Percentiles rank a stretch among this genome's conserved stretches.
These are phyloP conservation scores for Penstemon newberryi DNA, from an alignment of 257 asterid species.

Conservation along the genomic window DNA sequence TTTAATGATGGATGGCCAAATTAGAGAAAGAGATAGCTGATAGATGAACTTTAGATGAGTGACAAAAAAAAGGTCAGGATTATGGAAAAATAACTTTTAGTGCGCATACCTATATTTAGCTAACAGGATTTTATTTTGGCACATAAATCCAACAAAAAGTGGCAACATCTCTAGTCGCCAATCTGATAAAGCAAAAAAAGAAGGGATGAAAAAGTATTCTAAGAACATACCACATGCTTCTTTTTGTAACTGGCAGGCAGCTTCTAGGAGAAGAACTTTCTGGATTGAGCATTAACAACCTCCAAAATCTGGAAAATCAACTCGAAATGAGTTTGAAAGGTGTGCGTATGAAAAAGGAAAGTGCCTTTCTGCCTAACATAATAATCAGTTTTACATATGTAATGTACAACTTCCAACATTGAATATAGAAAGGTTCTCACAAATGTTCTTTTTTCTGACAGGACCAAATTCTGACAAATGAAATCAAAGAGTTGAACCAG, in stretches of 20 bases:
- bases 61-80: too few relatives aligned
- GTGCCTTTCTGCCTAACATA: neutral
- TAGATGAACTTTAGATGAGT: too few relatives aligned
- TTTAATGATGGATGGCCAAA: neutral
- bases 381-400: neutral
- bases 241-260: slow-evolving; percentile 45
- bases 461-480: slow-evolving; percentile 53
- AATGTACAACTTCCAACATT: neutral
- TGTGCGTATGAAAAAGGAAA: slow-evolving; percentile 55
- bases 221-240: slow-evolving; percentile 9
- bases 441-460: slow-evolving; percentile 28
- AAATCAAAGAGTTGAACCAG: slow-evolving; percentile 55
- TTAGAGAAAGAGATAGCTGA: neutral
- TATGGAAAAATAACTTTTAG: too few relatives aligned
- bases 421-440: neutral
- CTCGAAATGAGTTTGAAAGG: slow-evolving; percentile 62
- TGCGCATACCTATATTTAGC: too few relatives aligned
- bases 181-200: too few relatives aligned
- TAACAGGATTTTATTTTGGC: too few relatives aligned
- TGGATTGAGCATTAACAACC: slow-evolving; percentile 54
- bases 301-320: slow-evolving; percentile 58
- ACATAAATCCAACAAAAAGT: too few relatives aligned
- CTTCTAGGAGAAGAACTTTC: slow-evolving; percentile 63
- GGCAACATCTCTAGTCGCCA: too few relatives aligned
- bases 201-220: neutral